These are phyloP conservation scores for Bathelium albidoporum DNA, from an alignment of 495 filamentous ascomycete species.

Conservation along the genomic window DNA sequence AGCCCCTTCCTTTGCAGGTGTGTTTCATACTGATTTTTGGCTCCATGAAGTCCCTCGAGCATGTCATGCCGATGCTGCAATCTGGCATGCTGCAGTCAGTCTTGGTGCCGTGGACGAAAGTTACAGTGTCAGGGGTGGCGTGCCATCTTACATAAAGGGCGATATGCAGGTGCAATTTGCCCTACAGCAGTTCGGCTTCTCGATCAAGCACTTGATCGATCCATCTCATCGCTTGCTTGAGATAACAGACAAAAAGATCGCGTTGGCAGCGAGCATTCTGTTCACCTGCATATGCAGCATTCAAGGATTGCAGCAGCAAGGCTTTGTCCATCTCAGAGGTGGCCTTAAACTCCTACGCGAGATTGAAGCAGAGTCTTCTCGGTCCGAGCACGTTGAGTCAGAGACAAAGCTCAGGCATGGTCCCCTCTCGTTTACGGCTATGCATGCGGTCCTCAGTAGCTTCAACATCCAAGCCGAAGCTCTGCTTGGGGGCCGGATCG, in stretches of 20 bases:
- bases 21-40: not conserved
- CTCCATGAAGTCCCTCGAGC: not conserved
- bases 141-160: not conserved
- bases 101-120: conserved; percentile 1
- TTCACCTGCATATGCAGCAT: not conserved
- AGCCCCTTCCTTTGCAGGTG: not conserved
- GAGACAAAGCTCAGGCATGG: not conserved
- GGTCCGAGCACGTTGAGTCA: not conserved
- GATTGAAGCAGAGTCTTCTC: not conserved
- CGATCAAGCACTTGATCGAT: not conserved
- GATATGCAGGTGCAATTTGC: not conserved
- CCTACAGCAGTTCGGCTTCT: not conserved
- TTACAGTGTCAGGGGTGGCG: not conserved
- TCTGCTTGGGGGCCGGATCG: not conserved
- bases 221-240: not conserved
- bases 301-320: not conserved
- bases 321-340: not conserved
- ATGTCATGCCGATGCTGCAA: not conserved
- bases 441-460: not conserved
- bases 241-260: not conserved
- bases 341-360: not conserved
- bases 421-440: not conserved
- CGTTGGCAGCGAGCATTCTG: not conserved
- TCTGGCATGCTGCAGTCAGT: conserved; percentile 1
- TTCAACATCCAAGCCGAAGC: not conserved